Base-by-base conservation (phyloP, 106 monocot genomes). In the Ottelia alismoides region DNA sequence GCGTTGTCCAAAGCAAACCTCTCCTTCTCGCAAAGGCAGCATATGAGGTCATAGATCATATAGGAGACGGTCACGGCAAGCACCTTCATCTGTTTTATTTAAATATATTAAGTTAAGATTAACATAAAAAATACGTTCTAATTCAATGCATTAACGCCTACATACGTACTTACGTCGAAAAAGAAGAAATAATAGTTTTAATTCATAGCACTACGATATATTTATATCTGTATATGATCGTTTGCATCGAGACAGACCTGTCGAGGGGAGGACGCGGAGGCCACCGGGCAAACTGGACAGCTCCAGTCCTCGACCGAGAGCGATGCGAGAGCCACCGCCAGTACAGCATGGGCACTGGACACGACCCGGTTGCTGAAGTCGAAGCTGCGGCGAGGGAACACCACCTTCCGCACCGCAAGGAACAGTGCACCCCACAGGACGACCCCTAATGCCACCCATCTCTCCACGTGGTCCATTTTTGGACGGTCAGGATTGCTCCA, bases 301-400 rank as follows among this genome's bases (percentile, higher is more conserved):
- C 47, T 53, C 86, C 86, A 87, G 66, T 81, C 78, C 22, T 74
- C 65, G 19, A 81, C 81, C 16, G 77, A 75, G 24, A 78, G 61
- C 0, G 53, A 69, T 9, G 86, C 81, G 19, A 81, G 49, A n/a
- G 27, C 65, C 49, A 87, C 86, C 2, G 86, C 86, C 12, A 64
- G 0, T 1, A 45, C 12, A 3, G 86, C 81, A 45, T 87, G 86
- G 19, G 69, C 40, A 2, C 72, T 75, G 32, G 86, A 77, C 22
- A 87, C 65, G 11, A 78, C 2, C 23, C 86, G 70, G 68, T 77
- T 77, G 74, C 81, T 74, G 71, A 87, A 81, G 63, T 78, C 81
- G 46, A 67, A 72, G 12, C 77, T 74, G 1, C 74, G 70, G 3
- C 74, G 73, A 10, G 58, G 32, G 0, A 64, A 77, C 44, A 81